Conservation (phyloP, 495 filamentous ascomycete genomes). For the Mytilinidion resinicola region DNA sequence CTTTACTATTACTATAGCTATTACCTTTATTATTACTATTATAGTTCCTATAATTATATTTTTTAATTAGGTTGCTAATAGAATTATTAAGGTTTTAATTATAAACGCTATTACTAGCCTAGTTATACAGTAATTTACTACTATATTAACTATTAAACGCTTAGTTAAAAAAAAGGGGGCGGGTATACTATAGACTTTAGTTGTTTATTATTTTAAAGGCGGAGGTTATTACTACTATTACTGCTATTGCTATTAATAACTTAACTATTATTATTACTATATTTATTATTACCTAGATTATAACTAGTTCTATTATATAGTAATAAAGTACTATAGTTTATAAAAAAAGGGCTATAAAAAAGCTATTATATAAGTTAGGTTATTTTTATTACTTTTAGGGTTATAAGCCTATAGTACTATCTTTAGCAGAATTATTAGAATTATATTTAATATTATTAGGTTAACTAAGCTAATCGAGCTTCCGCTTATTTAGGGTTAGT, state of each 20-base stretch:
- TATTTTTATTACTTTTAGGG: background rate
- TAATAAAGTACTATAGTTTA: background rate
- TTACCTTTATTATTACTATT: background rate
- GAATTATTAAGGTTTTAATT: background rate
- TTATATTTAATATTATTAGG: background rate
- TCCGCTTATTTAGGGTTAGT: background rate
- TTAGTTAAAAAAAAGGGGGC: background rate
- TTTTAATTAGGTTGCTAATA: background rate
- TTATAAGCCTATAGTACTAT: background rate
- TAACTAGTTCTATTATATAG: background rate
- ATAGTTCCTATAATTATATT: background rate
- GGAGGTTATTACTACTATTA: too few relatives aligned
- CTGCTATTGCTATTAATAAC: too few relatives aligned
- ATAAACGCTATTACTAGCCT: background rate
- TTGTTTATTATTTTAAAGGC: background rate
- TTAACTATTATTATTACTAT: background rate
- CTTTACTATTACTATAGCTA: background rate
- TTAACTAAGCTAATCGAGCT: background rate
- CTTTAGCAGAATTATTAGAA: background rate
- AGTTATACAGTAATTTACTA: background rate
- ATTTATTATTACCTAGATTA: background rate
- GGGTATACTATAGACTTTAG: background rate
- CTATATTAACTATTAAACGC: too few relatives aligned
- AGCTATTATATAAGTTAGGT: background rate
- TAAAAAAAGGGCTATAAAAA: background rate